phyloP scores from a whole-genome alignment of 163 green algal genomes.

The Smithsoniella earleae region DNA sequence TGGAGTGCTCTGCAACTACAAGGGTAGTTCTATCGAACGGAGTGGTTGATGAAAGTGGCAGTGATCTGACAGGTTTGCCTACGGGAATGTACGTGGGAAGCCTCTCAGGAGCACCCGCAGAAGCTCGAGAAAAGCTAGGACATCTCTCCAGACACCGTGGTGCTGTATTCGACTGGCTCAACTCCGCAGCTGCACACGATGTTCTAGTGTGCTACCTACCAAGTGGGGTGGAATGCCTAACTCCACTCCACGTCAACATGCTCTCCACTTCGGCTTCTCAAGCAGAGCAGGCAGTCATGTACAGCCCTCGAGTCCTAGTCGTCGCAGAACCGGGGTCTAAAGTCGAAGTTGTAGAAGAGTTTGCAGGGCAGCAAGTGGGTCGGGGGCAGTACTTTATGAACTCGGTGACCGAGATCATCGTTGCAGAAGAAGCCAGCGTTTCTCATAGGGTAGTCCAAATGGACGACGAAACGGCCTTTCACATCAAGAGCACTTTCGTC shows the following conservation, averaged over 20 bases:
- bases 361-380: slow-evolving; percentile 33
- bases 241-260: slow-evolving; percentile 69
- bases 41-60: slow-evolving; percentile 42
- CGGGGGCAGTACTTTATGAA: slow-evolving; percentile 46
- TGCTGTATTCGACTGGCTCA: slow-evolving; percentile 70
- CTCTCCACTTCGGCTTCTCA: slow-evolving; percentile 40
- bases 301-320: slow-evolving; percentile 56
- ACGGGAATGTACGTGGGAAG: slow-evolving; percentile 53
- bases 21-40: slow-evolving; percentile 60
- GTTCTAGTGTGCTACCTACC: slow-evolving; percentile 55
- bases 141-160: slow-evolving; percentile 44
- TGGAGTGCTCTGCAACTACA: neutral
- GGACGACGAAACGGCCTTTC: slow-evolving; percentile 44
- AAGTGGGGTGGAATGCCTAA: slow-evolving; percentile 36
- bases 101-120: slow-evolving; percentile 45
- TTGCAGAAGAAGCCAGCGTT: slow-evolving; percentile 42
- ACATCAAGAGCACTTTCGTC: slow-evolving; percentile 58
- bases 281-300: slow-evolving; percentile 18
- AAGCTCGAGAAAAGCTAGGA: slow-evolving; percentile 45
- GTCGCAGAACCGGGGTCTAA: slow-evolving; percentile 45
- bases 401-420: slow-evolving; percentile 56
- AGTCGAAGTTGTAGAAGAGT: slow-evolving; percentile 74
- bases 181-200: slow-evolving; percentile 54
- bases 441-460: slow-evolving; percentile 44
- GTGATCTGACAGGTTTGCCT: slow-evolving; percentile 41